Percentiles rank a stretch among this genome's conserved stretches.
phyloP scores from a whole-genome alignment of 2,329 filamentous ascomycete genomes.

The Colletotrichum chrysophilum region DNA sequence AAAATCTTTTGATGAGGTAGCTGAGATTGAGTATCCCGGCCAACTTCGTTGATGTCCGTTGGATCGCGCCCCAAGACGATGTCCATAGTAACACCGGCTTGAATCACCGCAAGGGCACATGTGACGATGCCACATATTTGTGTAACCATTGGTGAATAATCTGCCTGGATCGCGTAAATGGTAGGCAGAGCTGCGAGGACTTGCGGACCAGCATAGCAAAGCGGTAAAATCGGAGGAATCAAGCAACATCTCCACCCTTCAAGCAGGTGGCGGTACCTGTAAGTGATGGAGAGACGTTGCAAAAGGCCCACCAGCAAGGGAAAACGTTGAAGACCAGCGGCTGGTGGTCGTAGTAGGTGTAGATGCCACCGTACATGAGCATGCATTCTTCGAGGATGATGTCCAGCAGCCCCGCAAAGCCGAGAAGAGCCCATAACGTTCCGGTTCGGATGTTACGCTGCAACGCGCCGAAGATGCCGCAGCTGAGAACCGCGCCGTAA shows the following conservation, averaged over 20 bases:
- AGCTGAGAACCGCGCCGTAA: background rate
- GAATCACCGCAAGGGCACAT: background rate
- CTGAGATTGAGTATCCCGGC: background rate
- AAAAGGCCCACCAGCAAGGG: slow-evolving; percentile 6
- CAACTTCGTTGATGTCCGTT: background rate
- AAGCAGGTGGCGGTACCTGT: background rate
- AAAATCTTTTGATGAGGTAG: background rate
- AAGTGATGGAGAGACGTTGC: background rate
- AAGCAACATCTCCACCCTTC: background rate
- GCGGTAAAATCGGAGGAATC: background rate
- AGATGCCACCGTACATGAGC: background rate
- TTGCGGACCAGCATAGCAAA: background rate
- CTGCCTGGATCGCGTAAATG: background rate
- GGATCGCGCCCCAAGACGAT: background rate
- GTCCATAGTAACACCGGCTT: background rate
- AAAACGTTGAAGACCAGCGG: background rate
- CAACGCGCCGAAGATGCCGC: background rate
- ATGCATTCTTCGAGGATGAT: slow-evolving; percentile 2
- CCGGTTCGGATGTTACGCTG: background rate
- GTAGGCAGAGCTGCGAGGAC: background rate
- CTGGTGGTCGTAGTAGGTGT: slow-evolving; percentile 4
- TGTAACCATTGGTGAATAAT: background rate
- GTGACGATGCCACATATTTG: background rate
- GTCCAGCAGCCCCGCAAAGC: background rate
- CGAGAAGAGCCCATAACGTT: background rate